Conservation (phyloP, 2,329 filamentous ascomycete genomes). For the Aspergillus texensis region DNA sequence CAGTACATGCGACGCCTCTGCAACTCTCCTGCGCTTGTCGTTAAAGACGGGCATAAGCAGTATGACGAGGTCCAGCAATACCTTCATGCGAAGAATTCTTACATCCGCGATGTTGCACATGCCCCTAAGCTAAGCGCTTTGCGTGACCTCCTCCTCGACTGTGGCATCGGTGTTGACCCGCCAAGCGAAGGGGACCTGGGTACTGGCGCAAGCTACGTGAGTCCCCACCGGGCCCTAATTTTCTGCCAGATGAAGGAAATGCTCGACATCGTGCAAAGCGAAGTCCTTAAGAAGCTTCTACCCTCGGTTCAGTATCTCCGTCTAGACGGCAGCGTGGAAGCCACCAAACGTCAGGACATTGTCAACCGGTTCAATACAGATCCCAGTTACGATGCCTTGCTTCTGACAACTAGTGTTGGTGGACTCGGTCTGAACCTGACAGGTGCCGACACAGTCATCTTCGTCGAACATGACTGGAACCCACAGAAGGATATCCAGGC, state of each 20-base stretch:
- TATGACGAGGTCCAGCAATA: constrained; percentile 86
- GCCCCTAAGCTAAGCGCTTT: constrained; percentile 91
- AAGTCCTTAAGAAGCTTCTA: constrained; percentile 86
- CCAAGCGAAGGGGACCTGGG: constrained; percentile 56
- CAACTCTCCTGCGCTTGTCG: constrained; percentile 93
- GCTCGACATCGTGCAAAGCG: constrained; percentile 97
- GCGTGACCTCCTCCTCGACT: constrained; percentile 93
- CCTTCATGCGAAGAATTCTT: constrained; percentile 76
- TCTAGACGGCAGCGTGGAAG: constrained; percentile 91
- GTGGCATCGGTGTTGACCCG: constrained; percentile 83
- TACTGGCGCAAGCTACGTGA: constrained; percentile 75
- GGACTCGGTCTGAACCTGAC: constrained; percentile 93
- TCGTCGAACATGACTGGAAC: constrained; percentile 99
- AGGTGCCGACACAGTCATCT: constrained; percentile 97
- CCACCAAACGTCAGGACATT: constrained; percentile 91
- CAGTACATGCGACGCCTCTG: constrained; percentile 99
- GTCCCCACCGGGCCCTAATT: constrained; percentile 90
- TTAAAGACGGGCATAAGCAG: constrained; percentile 89
- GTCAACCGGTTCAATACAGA: constrained; percentile 99
- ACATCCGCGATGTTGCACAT: constrained; percentile 80
- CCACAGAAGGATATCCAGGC: constrained; percentile 98
- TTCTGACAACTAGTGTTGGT: constrained; percentile 93
- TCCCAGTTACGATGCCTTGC: constrained; percentile 89
- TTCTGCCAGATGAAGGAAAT: constrained; percentile 99
- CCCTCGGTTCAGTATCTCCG: constrained; percentile 90